Conservation (phyloP, 257 asterid genomes). For the Sherardia arvensis region DNA sequence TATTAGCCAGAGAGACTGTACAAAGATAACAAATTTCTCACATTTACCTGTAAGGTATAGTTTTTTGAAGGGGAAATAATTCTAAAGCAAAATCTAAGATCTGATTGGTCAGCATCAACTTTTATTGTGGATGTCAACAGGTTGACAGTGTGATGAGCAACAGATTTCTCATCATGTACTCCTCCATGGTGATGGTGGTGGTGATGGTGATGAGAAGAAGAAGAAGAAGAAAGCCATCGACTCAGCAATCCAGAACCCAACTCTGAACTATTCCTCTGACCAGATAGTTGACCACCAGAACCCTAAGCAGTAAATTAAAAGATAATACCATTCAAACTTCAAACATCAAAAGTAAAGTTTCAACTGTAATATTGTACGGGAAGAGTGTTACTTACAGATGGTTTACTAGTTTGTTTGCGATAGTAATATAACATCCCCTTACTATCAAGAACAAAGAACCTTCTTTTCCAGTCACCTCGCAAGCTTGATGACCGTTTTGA, state of each 20-base stretch:
- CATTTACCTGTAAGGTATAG: slow-evolving; percentile 82
- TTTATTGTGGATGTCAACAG: slow-evolving; percentile 94
- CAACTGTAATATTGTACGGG: not conserved
- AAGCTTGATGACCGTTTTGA: slow-evolving; percentile 91
- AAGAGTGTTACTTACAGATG: slow-evolving; percentile 68
- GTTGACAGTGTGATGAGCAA: slow-evolving; percentile 97
- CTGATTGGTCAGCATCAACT: slow-evolving; percentile 98
- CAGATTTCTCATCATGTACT: slow-evolving; percentile 96
- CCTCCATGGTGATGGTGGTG: slow-evolving; percentile 58
- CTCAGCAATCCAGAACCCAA: slow-evolving; percentile 94
- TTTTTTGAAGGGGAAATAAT: slow-evolving; percentile 98
- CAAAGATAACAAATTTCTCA: not conserved
- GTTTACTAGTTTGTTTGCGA: slow-evolving; percentile 93
- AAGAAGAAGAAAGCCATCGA: slow-evolving; percentile 96
- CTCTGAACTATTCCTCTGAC: slow-evolving; percentile 96
- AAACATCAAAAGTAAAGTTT: slow-evolving; percentile 4
- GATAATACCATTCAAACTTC: slow-evolving; percentile 4
- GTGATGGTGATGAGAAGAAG: slow-evolving; percentile 54
- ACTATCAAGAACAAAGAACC: slow-evolving; percentile 99
- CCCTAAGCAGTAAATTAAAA: slow-evolving; percentile 39
- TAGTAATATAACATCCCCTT: slow-evolving; percentile 98
- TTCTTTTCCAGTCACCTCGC: slow-evolving; percentile 99
- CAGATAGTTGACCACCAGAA: slow-evolving; percentile 70
- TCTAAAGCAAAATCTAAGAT: slow-evolving; percentile 95
- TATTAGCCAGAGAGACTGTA: not conserved